Conservation (phyloP, 1,284 basidiomycete species). For the Boletellus sp. region DNA sequence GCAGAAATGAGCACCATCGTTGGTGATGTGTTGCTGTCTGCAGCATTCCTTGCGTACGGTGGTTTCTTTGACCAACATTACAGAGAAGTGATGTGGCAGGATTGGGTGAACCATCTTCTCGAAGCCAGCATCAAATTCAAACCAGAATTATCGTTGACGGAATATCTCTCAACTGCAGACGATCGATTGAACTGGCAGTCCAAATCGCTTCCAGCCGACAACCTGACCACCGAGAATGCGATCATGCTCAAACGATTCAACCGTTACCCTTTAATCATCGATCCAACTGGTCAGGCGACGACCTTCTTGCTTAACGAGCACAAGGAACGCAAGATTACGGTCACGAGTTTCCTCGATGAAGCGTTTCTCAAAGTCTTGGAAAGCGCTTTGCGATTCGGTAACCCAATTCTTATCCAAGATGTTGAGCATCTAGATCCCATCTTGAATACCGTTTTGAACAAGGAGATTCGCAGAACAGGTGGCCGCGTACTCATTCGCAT, state of each 20-base stretch:
- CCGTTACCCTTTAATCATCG: slow-evolving; percentile 96
- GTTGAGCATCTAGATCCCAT: slow-evolving; percentile 98
- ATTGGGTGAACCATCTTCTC: slow-evolving; percentile 86
- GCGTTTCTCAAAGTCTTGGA: slow-evolving; percentile 98
- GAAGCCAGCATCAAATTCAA: slow-evolving; percentile 95
- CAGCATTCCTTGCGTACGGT: slow-evolving; percentile 95
- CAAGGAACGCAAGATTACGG: slow-evolving; percentile 93
- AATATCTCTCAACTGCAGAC: slow-evolving; percentile 97
- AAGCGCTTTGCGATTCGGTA: slow-evolving; percentile 98
- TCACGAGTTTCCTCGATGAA: slow-evolving; percentile 98
- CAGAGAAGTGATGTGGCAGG: slow-evolving; percentile 95
- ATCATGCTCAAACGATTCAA: slow-evolving; percentile 99
- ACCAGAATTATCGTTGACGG: slow-evolving; percentile 86
- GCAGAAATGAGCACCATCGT: slow-evolving; percentile 99
- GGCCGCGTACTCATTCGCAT: slow-evolving; percentile 97
- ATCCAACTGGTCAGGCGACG: slow-evolving; percentile 98
- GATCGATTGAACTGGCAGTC: slow-evolving; percentile 96
- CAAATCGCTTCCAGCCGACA: slow-evolving; percentile 91
- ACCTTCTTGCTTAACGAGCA: slow-evolving; percentile 93
- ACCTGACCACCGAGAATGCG: slow-evolving; percentile 95
- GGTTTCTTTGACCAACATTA: slow-evolving; percentile 99
- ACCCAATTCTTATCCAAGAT: slow-evolving; percentile 95
- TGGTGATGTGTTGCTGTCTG: slow-evolving; percentile 93
- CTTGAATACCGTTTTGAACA: slow-evolving; percentile 96
- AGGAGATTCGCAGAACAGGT: slow-evolving; percentile 91